phyloP scores from a whole-genome alignment of 176 grass and related monocot species.

The Eragrostis nindensis region DNA sequence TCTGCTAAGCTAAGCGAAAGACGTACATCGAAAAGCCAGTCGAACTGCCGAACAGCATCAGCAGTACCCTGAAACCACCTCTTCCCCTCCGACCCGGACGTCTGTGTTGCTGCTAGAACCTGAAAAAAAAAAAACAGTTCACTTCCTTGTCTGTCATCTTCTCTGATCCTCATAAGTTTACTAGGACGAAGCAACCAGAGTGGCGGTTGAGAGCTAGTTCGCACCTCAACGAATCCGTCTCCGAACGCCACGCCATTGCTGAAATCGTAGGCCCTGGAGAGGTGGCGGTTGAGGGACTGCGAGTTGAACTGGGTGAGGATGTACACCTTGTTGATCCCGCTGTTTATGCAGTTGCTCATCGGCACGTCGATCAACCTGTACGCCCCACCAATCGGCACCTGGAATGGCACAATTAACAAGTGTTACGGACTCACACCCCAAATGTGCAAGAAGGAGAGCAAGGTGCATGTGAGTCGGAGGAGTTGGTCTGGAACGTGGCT shows the following conservation, averaged over 20 bases:
- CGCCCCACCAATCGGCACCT: slow-evolving; percentile 90
- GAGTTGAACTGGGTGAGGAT: slow-evolving; percentile 98
- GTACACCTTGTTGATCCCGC: slow-evolving; percentile 91
- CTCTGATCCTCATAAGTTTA: slow-evolving; percentile 6
- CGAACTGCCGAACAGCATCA: slow-evolving; percentile 88
- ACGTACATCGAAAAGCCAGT: slow-evolving; percentile 87
- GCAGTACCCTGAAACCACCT: slow-evolving; percentile 93
- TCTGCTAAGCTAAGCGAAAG: not conserved
- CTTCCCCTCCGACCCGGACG: slow-evolving; percentile 66
- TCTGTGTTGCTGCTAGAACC: slow-evolving; percentile 93
- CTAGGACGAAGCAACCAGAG: not conserved
- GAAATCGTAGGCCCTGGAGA: slow-evolving; percentile 78
- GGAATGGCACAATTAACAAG: not conserved
- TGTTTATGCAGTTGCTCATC: slow-evolving; percentile 99
- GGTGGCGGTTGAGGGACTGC: slow-evolving; percentile 78
- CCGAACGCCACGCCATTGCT: slow-evolving; percentile 66
- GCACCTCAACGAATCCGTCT: slow-evolving; percentile 84
- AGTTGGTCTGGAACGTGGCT: not conserved
- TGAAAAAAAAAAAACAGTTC: slow-evolving; percentile 22
- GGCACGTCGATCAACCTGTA: slow-evolving; percentile 92
- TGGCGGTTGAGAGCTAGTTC: not conserved
- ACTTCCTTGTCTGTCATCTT: not conserved
- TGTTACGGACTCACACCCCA: too few species aligned
- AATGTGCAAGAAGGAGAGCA: not conserved
- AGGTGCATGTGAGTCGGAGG: not conserved